Base-by-base conservation (phyloP, 345 rosid species). In the Murraya koenigii region DNA sequence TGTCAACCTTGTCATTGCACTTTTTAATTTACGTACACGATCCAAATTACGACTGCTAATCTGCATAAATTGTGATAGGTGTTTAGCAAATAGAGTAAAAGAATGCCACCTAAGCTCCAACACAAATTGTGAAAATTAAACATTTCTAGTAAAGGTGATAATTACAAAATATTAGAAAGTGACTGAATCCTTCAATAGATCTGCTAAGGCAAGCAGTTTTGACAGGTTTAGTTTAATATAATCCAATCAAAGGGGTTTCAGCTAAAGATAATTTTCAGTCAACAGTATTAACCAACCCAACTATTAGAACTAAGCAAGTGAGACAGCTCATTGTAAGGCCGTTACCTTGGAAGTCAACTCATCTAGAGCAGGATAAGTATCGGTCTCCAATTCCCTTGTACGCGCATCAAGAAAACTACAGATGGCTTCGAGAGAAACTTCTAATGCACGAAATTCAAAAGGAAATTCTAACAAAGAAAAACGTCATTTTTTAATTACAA, bases 31-130 rank as follows among this genome's bases (percentile, higher is more conserved):
- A 26, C 90, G 88, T 78, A 84, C 89, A 23, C 85, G 75, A 32
- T 88, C 90, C 84, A 88, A 79, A 77, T 90, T 86, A 30, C 84
- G 88, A 78, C 91, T 85, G 86, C 93, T 86, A 74, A 89, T 89
- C 93, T 89, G 85, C 81, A 78, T 15, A 33, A 68, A 62, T 66
- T 71, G 61, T 72, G 14, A 71, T 71, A 25, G 44, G 33, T 15
- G 56, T 39, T 54, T 59, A 61, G 23, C 39, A 66, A 73, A 78
- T 8, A 23, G 66, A 32, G 47, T 14, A 36, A 25, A 63, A 71
- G n/a, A 56, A 76, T 25, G 56, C 30, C 17, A 63, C 36, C 15
- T 0, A 56, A n/a, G 72, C 14, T 39, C 68, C 72, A 23, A 0
- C 3, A 38, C 20, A 44, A 49, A n/a, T 33, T 14, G 33, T 19